Base-by-base conservation (phyloP, 2,329 filamentous ascomycete genomes). In the Ophiostoma ulmi region DNA sequence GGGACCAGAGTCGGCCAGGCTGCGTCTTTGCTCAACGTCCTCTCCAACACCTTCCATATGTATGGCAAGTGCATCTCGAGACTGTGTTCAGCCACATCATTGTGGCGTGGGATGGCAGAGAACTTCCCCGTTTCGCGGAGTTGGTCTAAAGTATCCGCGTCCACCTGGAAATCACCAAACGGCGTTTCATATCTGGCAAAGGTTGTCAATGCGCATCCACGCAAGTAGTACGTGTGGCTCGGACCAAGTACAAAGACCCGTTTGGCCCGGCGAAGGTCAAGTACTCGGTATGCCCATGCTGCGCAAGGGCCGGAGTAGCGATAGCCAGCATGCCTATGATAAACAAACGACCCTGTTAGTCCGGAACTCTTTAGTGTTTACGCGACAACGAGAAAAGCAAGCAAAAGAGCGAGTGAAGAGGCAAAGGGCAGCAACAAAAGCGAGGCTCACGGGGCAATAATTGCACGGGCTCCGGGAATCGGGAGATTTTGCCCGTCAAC, bases 31-130 rank as follows among this genome's bases (percentile, higher is more conserved):
- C 80, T 80, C 73, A 87, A 85, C 0, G 83, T 83, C 71, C 83
- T 81, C 68, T 85, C 76, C 2, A 88, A 84, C 69, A 91, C 88
- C 77, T 94, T 93, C 83, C 93, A 94, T 73, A 98, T 90, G 77
- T 96, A 97, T 0, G 95, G 94, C 10, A 98, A 84, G 75, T 99
- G 95, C 91, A 99, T 97, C 82, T 99, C 95, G 1, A 98, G 86
- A 69, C 92, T 97, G 80, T 99, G 95, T 80, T 99, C 95, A 5
- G 87, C 85, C 73, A 93, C 87, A 76, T 99, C 95, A 6, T 88
- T 83, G 4, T 82, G 76, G 22, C 79, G 80, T 1, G 86, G 87
- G 83, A 97, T 95, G 69, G 84, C 82, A 22, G 85, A 80, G 77
- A 91, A 91, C 70, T 83, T 81, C n/a, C 81, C 82, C 4, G 84